These are phyloP conservation scores for Epichloe amarillans DNA, from an alignment of 2,329 filamentous ascomycete species.

Conservation along the genomic window DNA sequence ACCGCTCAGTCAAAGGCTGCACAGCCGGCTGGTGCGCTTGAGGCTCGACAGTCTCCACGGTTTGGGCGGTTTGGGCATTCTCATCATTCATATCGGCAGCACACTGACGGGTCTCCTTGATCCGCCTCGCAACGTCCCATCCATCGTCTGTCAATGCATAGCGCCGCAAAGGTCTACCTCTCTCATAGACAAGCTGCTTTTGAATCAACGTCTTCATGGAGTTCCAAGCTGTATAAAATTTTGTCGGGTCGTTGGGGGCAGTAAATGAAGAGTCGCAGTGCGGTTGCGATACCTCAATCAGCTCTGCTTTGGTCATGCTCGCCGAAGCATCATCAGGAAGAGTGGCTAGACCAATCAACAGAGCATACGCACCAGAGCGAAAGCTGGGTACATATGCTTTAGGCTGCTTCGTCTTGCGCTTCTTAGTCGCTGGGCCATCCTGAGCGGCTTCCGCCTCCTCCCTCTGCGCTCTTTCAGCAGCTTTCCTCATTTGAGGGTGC, in stretches of 20 bases:
- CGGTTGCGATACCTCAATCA: slow-evolving; percentile 57
- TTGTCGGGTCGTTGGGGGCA: slow-evolving; percentile 50
- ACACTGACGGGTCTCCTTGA: slow-evolving; percentile 39
- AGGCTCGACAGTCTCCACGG: background rate
- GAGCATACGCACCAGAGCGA: slow-evolving; percentile 61
- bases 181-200: slow-evolving; percentile 62
- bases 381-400: slow-evolving; percentile 60
- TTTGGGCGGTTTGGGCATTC: background rate
- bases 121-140: slow-evolving; percentile 57
- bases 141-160: slow-evolving; percentile 67
- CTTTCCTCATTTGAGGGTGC: slow-evolving; percentile 33
- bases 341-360: slow-evolving; percentile 53
- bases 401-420: slow-evolving; percentile 39
- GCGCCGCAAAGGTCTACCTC: slow-evolving; percentile 51
- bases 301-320: slow-evolving; percentile 52
- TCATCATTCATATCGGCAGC: slow-evolving; percentile 13
- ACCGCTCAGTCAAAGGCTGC: background rate
- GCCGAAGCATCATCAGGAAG: slow-evolving; percentile 36
- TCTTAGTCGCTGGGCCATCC: slow-evolving; percentile 29
- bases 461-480: slow-evolving; percentile 16
- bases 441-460: slow-evolving; percentile 23
- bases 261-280: slow-evolving; percentile 64
- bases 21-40: background rate
- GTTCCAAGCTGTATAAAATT: slow-evolving; percentile 69
- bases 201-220: slow-evolving; percentile 64